phyloP scores from a whole-genome alignment of 2,329 filamentous ascomycete genomes.

The Lachnum nothofagi region DNA sequence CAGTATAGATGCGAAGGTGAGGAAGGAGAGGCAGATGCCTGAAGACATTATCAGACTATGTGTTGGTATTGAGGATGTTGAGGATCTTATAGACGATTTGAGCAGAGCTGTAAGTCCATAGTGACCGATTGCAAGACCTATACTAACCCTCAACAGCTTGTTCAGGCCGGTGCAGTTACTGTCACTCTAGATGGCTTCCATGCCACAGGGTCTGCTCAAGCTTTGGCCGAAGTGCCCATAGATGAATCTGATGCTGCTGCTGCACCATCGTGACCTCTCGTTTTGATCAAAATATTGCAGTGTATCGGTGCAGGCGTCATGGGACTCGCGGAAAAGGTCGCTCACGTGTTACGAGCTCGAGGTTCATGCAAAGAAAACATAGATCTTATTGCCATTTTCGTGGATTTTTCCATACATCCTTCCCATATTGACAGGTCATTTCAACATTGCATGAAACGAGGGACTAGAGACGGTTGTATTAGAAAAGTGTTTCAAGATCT shows the following conservation, averaged over 20 bases:
- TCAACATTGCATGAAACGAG: neutral
- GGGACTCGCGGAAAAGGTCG: neutral
- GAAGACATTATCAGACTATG: constrained; percentile 95
- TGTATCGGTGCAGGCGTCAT: constrained; percentile 17
- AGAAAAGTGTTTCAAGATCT: too few species aligned
- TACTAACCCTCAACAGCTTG: constrained; percentile 52
- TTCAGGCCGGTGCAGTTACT: constrained; percentile 88
- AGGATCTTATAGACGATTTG: constrained; percentile 90
- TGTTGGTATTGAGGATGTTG: constrained; percentile 89
- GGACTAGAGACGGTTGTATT: too few species aligned
- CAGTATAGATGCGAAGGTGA: constrained; percentile 92
- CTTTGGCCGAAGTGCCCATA: constrained; percentile 27
- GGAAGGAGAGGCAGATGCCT: constrained; percentile 82
- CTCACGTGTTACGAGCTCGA: neutral
- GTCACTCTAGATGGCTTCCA: constrained; percentile 79
- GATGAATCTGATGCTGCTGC: constrained; percentile 27
- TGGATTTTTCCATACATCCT: neutral
- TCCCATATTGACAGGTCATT: neutral
- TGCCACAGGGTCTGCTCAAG: constrained; percentile 40
- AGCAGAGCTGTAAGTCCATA: constrained; percentile 71
- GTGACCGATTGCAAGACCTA: constrained; percentile 9
- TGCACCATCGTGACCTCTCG: constrained; percentile 13
- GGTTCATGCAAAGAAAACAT: neutral
- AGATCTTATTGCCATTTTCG: neutral
- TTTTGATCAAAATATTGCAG: constrained; percentile 6